Evolutionary conservation across 768 basidiomycete genomes (phyloP).

Genomic region (Hortiboletus campestris): DNA sequence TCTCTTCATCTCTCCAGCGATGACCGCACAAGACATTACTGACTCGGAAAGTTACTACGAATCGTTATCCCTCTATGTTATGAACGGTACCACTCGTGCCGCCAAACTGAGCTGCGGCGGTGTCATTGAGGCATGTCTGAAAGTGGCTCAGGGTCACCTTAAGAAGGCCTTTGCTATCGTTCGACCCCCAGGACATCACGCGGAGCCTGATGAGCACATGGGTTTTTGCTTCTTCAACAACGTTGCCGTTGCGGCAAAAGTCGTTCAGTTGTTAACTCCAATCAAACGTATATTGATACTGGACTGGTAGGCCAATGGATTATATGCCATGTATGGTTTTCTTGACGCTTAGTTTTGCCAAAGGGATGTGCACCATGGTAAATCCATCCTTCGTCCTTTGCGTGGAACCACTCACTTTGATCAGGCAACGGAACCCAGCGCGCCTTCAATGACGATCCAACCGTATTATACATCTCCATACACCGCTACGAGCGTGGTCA

Average conservation of each 20-base stretch:
- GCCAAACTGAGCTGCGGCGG: slow-evolving; percentile 92
- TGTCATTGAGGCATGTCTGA: slow-evolving; percentile 85
- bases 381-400: neutral
- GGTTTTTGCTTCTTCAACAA: slow-evolving; percentile 99
- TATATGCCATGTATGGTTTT: neutral
- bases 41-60: slow-evolving; percentile 85
- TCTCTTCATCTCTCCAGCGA: slow-evolving; percentile 43
- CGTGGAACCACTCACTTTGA: slow-evolving; percentile 12
- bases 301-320: slow-evolving; percentile 73
- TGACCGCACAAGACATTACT: slow-evolving; percentile 71
- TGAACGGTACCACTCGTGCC: slow-evolving; percentile 76
- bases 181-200: slow-evolving; percentile 96
- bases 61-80: slow-evolving; percentile 88
- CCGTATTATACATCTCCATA: slow-evolving; percentile 89
- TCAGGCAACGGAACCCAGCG: slow-evolving; percentile 95
- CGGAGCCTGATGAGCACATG: slow-evolving; percentile 97
- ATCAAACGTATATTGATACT: slow-evolving; percentile 86
- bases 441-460: slow-evolving; percentile 91
- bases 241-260: slow-evolving; percentile 87
- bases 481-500: slow-evolving; percentile 91
- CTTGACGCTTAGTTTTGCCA: slow-evolving; percentile 6
- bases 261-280: slow-evolving; percentile 66
- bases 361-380: slow-evolving; percentile 97
- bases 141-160: slow-evolving; percentile 78
- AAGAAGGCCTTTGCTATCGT: slow-evolving; percentile 93